Evolutionary conservation across 495 filamentous ascomycete genomes (phyloP).

Genomic region (Penicillium canescens): DNA sequence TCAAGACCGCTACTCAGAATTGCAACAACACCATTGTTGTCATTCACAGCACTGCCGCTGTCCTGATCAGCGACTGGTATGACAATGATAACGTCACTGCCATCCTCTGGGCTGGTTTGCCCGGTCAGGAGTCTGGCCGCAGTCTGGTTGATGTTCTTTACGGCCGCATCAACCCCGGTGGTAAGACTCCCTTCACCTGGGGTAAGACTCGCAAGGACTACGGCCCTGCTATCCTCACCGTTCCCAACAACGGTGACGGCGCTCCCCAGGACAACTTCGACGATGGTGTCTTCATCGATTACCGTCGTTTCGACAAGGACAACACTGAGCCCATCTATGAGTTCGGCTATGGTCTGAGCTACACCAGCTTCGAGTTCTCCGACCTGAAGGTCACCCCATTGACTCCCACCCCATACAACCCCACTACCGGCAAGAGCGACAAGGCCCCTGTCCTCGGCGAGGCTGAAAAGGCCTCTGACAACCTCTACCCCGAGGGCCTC

Average conservation of each 20-base stretch:
- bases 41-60: constrained; percentile 82
- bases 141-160: constrained; percentile 91
- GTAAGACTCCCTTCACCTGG: constrained; percentile 87
- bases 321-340: constrained; percentile 78
- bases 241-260: constrained; percentile 66
- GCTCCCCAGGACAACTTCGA: constrained; percentile 80
- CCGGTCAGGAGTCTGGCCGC: constrained; percentile 90
- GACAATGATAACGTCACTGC: constrained; percentile 90
- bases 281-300: constrained; percentile 93
- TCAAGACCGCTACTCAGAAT: constrained; percentile 70
- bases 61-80: constrained; percentile 75
- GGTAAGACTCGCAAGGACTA: constrained; percentile 72
- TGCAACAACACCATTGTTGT: constrained; percentile 94
- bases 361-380: constrained; percentile 83
- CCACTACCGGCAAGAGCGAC: constrained; percentile 65
- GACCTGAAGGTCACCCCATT: constrained; percentile 63
- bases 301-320: constrained; percentile 81
- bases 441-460: constrained; percentile 72
- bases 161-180: constrained; percentile 82
- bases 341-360: constrained; percentile 88
- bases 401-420: constrained; percentile 57
- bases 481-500: constrained; percentile 71
- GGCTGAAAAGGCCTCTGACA: constrained; percentile 63
- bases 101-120: constrained; percentile 90
- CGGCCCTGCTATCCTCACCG: constrained; percentile 71